These are phyloP conservation scores for Oropetium thomaeum DNA, from an alignment of 176 grass and related monocot genomes.

Conservation along the genomic window DNA sequence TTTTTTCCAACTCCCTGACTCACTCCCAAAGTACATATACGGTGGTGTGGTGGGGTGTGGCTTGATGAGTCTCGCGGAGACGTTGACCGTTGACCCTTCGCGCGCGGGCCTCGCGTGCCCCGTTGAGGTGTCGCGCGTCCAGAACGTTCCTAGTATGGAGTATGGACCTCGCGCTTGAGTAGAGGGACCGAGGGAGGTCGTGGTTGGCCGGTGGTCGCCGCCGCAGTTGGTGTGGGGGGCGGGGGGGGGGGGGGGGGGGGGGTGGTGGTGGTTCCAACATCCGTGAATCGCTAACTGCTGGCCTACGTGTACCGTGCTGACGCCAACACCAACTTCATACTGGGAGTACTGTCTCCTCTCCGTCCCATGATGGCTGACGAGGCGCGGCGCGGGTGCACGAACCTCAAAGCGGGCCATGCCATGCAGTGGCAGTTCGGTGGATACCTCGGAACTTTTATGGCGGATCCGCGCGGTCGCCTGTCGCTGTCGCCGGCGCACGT, in stretches of 20 bases:
- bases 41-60: no score
- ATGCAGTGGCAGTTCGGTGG: conserved; percentile 7
- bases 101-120: background rate
- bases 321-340: background rate
- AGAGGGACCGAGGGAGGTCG: no score
- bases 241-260: no score
- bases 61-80: background rate
- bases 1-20: background rate
- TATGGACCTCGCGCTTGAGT: no score
- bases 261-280: no score
- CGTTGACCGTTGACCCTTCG: conserved; percentile 3
- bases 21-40: no score
- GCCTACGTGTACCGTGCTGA: background rate
- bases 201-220: conserved; percentile 22
- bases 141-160: no score
- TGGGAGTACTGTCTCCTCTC: no score
- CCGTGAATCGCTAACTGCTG: background rate
- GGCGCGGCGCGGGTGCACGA: background rate
- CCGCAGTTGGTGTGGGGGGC: no score
- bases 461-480: background rate
- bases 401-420: conserved; percentile 29
- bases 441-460: background rate
- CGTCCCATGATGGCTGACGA: no score
- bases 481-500: background rate
- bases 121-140: conserved; percentile 19